Evolutionary conservation across 305 asterid species (phyloP), one percentile per base, ranked within the genome.

Genomic region (Ruellia speciosa): DNA sequence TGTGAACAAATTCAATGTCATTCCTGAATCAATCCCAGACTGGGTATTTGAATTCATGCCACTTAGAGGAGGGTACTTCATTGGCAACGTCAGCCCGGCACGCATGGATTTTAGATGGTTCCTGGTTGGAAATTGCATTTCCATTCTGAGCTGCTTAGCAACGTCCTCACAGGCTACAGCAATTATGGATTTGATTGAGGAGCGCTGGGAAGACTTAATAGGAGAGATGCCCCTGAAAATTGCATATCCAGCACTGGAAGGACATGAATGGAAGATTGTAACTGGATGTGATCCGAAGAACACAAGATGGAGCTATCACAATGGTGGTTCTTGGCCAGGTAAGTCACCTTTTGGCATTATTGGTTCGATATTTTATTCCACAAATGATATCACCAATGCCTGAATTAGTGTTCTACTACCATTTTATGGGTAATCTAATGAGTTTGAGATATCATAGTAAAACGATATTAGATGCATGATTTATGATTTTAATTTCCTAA

Each of bases 321-420:
- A 83, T 14, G 87, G 85, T 46, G 90, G 87, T 49, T 77, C 90
- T 55, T 83, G 87, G 90, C 87, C 90, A 74, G 86, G 89, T 79
- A 59, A 46, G 31, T 24, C 31, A 1, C 31, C 31, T 24, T 24
- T 24, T 24, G 4, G 4, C 31, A 24, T 24, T 24, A 24, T 1
- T 24, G 31, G 31, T 1, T 24, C 4, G 31, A 24, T 24, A 24
- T 1, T 24, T 24, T 24, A 24, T 24, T 24, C 31, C 31, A 4
- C 31, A 1, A 24, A 24, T 24, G 31, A 24, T 24, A 24, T 24
- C 31, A 4, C 31, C 31, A 24, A 2, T 24, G 2, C 31, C 31
- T 24, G 31, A 24, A 24, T 24, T 24, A 24, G 31, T 24, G 31
- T 24, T 24, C 31, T 24, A 4, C 4, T 24, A 24, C 31, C 2